Evolutionary conservation across 2,329 filamentous ascomycete species (phyloP).

Genomic region (Fusarium pseudonygamai): DNA sequence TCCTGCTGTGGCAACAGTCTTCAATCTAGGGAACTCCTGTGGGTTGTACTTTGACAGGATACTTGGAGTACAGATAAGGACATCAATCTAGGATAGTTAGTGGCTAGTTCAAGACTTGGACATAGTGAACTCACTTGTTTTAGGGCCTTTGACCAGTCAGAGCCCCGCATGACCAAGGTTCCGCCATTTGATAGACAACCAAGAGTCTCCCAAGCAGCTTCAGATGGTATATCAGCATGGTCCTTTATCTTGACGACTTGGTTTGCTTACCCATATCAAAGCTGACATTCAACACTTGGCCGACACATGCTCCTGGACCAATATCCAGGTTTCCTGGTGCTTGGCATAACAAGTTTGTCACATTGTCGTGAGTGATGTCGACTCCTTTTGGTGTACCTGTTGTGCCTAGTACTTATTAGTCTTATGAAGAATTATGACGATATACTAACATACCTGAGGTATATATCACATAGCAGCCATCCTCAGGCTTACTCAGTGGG

Average conservation of each 20-base stretch:
- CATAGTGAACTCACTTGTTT: slow-evolving; percentile 47
- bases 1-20: slow-evolving; percentile 62
- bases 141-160: slow-evolving; percentile 59
- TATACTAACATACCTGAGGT: slow-evolving; percentile 56
- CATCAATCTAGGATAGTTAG: slow-evolving; percentile 54
- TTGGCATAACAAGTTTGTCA: slow-evolving; percentile 62
- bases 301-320: slow-evolving; percentile 59
- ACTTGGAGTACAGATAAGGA: slow-evolving; percentile 64
- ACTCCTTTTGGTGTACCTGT: slow-evolving; percentile 69
- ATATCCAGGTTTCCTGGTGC: slow-evolving; percentile 62
- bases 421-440: accelerated
- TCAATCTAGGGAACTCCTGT: slow-evolving; percentile 59
- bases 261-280: slow-evolving; percentile 67
- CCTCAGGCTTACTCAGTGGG: slow-evolving; percentile 27
- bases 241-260: neutral
- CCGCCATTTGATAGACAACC: slow-evolving; percentile 65
- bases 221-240: accelerated
- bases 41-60: slow-evolving; percentile 61
- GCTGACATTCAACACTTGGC: slow-evolving; percentile 64
- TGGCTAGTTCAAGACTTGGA: accelerated
- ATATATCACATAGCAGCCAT: slow-evolving; percentile 62
- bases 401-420: slow-evolving; percentile 49
- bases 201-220: slow-evolving; percentile 68
- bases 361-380: slow-evolving; percentile 64
- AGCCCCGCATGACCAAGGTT: slow-evolving; percentile 61